A percentile compares a stretch with the other conserved stretches of the same genome.
These are phyloP conservation scores for Saposhnikovia divaricata DNA, from an alignment of 129 eudicot species.

Conservation along the genomic window DNA sequence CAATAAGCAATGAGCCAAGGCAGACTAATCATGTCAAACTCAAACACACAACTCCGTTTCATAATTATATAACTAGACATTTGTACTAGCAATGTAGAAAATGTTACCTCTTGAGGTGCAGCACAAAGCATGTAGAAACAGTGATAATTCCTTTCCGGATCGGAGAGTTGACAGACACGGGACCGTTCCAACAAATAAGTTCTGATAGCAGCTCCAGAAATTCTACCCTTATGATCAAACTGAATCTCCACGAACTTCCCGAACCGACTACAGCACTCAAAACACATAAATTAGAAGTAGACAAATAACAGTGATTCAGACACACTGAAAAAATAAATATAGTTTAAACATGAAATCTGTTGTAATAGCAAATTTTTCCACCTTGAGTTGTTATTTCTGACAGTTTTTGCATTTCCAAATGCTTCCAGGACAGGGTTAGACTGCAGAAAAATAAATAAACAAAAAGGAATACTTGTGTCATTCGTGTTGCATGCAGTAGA, in stretches of 20 bases:
- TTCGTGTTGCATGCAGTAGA: neutral
- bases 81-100: neutral
- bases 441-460: conserved; percentile 34
- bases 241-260: conserved; percentile 96
- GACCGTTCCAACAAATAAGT: conserved; percentile 87
- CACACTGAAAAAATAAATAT: neutral
- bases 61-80: neutral
- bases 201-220: conserved; percentile 89
- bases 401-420: conserved; percentile 98
- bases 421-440: conserved; percentile 99
- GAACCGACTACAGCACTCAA: conserved; percentile 53
- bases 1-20: neutral
- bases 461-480: neutral
- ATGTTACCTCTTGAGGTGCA: conserved; percentile 79
- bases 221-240: conserved; percentile 70
- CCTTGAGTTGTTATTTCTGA: conserved; percentile 98
- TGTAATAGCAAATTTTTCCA: conserved; percentile 19
- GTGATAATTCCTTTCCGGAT: conserved; percentile 91
- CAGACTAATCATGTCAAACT: neutral
- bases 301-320: conserved; percentile 11
- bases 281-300: neutral
- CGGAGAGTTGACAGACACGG: conserved; percentile 92
- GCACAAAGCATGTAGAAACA: conserved; percentile 99
- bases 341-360: neutral
- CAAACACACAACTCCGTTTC: neutral